Evolutionary conservation across 495 filamentous ascomycete genomes (phyloP).

Genomic region (Penicillium canescens): DNA sequence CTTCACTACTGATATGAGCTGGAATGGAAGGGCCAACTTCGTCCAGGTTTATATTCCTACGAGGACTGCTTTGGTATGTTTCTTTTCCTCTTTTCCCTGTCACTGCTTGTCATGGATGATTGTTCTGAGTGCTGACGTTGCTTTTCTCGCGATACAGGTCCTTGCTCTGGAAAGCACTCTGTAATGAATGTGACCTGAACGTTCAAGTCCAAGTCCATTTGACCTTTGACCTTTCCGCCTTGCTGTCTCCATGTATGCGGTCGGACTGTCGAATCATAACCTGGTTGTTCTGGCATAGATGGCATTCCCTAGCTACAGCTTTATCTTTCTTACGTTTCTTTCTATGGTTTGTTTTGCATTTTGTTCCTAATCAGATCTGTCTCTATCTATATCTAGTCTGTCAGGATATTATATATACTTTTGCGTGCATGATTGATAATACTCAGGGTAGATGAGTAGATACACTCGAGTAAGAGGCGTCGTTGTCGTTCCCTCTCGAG

Average conservation of each 20-base stretch:
- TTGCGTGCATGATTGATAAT: neutral
- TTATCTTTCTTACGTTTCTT: too few species aligned
- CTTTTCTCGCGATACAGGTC: constrained; percentile 35
- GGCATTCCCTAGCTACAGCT: neutral
- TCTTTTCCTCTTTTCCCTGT: neutral
- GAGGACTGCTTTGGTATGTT: constrained; percentile 81
- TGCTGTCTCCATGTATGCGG: too few species aligned
- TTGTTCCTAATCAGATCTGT: neutral
- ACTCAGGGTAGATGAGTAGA: neutral
- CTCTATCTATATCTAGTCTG: neutral
- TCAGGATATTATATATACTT: neutral
- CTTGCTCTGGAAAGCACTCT: constrained; percentile 53
- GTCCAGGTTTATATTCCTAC: constrained; percentile 89
- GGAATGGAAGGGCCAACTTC: constrained; percentile 89
- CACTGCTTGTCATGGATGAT: neutral
- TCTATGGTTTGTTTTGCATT: neutral
- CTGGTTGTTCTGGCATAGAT: neutral
- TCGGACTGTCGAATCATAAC: too few species aligned
- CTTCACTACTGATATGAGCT: constrained; percentile 84
- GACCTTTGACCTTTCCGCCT: too few species aligned
- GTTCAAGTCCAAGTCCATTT: neutral
- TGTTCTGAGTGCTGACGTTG: constrained; percentile 1
- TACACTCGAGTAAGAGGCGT: too few species aligned
- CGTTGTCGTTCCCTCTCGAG: too few species aligned
- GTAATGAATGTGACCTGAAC: constrained; percentile 19